Evolutionary conservation across 208 protist species (phyloP), one percentile per base, ranked within the genome.

Genomic region (Lotmaria passim): DNA sequence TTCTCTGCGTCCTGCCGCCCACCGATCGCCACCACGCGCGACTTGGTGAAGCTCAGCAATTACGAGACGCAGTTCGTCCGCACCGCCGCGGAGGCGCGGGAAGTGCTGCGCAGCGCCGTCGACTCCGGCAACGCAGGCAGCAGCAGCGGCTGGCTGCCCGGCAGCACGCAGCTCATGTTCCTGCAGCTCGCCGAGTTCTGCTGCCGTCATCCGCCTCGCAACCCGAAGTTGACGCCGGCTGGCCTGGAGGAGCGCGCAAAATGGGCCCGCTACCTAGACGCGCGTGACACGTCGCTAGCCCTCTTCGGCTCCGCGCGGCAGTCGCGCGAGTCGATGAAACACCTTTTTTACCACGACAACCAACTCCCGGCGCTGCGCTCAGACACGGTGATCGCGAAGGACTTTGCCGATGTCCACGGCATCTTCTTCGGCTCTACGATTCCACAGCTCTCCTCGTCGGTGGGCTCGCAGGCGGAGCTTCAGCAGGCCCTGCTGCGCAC

Each of bases 271-370:
- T 96, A 96, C 71, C 70, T 94, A 21, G 87, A 96, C 47, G 89
- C 91, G 14, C 89, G 91, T 46, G 91, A 96, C 68, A 85, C 87
- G 19, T 85, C 91, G n/a, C 83, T 96, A 14, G 78, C 84, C 28
- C 81, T 96, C 30, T 96, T 95, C 68, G 91, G 91, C 39, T 93
- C 86, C 15, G 79, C 84, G 3, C 85, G 84, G 69, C 89, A 89
- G 51, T 90, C 89, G 10, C 84, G 91, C 23, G 91, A 96, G 63
- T 63, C 82, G 23, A 96, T 96, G 91, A 86, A 86, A 61, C 74
- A 96, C 61, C 78, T 96, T 17, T 96, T 89, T 64, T 91, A 94
- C 79, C 85, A 96, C 66, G 60, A 93, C 62, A 85, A 89, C 53
- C 68, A 77, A 23, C 80, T 93, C 50, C 87, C 81, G 11, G 82